These are phyloP conservation scores for Sporothrix humicola DNA, from an alignment of 2,329 filamentous ascomycete genomes.

Conservation along the genomic window DNA sequence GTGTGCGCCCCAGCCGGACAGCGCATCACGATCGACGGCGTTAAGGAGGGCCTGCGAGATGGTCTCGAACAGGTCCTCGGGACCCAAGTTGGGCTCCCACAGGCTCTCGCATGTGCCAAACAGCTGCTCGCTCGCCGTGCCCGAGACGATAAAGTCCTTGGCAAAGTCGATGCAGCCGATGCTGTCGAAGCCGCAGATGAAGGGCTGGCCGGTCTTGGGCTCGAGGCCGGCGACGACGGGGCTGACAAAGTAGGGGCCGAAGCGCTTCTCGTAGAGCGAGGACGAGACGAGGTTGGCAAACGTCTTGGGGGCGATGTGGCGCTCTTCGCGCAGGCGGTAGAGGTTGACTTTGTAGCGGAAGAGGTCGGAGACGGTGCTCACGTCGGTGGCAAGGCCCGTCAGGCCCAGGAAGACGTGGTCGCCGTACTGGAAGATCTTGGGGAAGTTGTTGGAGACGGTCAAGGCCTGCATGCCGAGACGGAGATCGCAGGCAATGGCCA, in stretches of 20 bases:
- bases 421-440: constrained; percentile 98
- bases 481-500: constrained; percentile 98
- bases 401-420: constrained; percentile 88
- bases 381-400: constrained; percentile 94
- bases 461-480: constrained; percentile 95
- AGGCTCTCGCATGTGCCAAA: constrained; percentile 98
- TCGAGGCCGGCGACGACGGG: constrained; percentile 96
- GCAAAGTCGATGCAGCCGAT: constrained; percentile 99
- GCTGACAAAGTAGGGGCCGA: constrained; percentile 95
- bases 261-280: constrained; percentile 91
- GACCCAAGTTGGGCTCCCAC: constrained; percentile 95
- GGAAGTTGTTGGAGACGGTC: constrained; percentile 99
- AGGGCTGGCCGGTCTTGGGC: constrained; percentile 89
- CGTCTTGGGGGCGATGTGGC: constrained; percentile 90
- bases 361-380: constrained; percentile 90
- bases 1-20: constrained; percentile 97
- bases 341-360: constrained; percentile 99
- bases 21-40: constrained; percentile 92
- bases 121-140: constrained; percentile 94
- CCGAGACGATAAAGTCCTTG: constrained; percentile 98
- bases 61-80: constrained; percentile 97
- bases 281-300: constrained; percentile 95
- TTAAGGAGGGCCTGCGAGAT: constrained; percentile 95
- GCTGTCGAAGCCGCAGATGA: constrained; percentile 98
- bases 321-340: constrained; percentile 98